phyloP scores from a whole-genome alignment of 2,329 filamentous ascomycete species.

The Fusarium decemcellulare region DNA sequence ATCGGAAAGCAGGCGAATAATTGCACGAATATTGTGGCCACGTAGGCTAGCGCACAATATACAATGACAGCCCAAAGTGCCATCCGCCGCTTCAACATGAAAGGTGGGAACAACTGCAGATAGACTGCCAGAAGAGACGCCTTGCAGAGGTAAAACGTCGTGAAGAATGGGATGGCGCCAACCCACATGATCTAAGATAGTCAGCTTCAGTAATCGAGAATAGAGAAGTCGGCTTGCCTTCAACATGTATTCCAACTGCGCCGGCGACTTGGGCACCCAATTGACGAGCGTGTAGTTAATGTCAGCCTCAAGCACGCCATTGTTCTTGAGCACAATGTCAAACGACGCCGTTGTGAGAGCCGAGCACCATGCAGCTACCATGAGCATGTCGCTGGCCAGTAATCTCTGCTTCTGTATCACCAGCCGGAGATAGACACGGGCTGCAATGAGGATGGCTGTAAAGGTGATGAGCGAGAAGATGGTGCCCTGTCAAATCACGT shows the following conservation, averaged over 20 bases:
- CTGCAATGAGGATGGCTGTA: background rate
- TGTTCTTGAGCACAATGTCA: background rate
- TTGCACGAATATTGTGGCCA: background rate
- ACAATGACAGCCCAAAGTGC: background rate
- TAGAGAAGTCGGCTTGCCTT: background rate
- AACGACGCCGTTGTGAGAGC: background rate
- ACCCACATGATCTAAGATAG: slow-evolving; percentile 10
- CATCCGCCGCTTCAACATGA: slow-evolving; percentile 17
- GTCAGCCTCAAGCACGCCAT: background rate
- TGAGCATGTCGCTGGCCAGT: background rate
- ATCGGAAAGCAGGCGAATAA: slow-evolving; percentile 14
- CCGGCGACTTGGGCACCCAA: background rate
- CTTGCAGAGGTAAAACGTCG: slow-evolving; percentile 23
- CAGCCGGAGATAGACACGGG: slow-evolving; percentile 2
- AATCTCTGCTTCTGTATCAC: background rate
- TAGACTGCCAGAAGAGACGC: slow-evolving; percentile 14
- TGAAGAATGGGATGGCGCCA: slow-evolving; percentile 7
- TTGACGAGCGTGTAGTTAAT: slow-evolving; percentile 7
- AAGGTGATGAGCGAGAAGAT: slow-evolving; percentile 11
- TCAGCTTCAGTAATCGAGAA: background rate
- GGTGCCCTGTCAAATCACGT: background rate
- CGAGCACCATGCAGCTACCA: slow-evolving; percentile 2
- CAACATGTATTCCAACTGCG: background rate
- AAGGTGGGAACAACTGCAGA: slow-evolving; percentile 17
- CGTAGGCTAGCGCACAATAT: background rate